phyloP scores from a whole-genome alignment of 306 rosid genomes.

The Pyrus betulifolia region DNA sequence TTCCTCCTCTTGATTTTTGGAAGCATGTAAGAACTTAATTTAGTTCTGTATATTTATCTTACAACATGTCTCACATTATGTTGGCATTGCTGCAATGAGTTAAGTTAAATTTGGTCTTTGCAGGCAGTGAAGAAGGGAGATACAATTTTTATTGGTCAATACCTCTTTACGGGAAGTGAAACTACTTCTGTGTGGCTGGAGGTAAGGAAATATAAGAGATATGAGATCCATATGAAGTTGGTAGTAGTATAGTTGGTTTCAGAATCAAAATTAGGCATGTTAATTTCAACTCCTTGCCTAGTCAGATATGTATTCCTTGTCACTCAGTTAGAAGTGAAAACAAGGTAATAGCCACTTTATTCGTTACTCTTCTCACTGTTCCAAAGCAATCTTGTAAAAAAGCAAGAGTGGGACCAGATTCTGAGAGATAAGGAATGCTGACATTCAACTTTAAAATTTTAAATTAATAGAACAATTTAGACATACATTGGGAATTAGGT shows the following conservation, averaged over 20 bases:
- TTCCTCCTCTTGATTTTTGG: not conserved
- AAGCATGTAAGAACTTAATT: not conserved
- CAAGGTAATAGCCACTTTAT: not conserved
- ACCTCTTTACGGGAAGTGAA: constrained; percentile 54
- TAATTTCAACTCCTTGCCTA: not conserved
- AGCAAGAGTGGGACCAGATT: not conserved
- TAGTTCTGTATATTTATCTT: not conserved
- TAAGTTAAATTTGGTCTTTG: constrained; percentile 4
- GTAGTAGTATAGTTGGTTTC: not conserved
- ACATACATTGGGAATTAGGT: not conserved
- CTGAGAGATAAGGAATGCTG: not conserved
- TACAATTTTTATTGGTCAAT: constrained; percentile 43
- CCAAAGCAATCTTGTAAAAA: not conserved
- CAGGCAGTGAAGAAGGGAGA: constrained; percentile 46
- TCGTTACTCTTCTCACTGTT: not conserved
- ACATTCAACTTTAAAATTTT: not conserved
- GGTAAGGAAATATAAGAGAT: constrained; percentile 18
- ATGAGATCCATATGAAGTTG: not conserved
- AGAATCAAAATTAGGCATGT: not conserved
- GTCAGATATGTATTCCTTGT: not conserved
- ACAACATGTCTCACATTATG: not conserved
- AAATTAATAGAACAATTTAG: not conserved
- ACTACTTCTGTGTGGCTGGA: constrained; percentile 48
- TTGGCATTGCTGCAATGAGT: not conserved
- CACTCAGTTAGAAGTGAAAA: not conserved